Base-by-base conservation (phyloP, 176 grass and related monocot genomes). In the Aegilops sharonensis region DNA sequence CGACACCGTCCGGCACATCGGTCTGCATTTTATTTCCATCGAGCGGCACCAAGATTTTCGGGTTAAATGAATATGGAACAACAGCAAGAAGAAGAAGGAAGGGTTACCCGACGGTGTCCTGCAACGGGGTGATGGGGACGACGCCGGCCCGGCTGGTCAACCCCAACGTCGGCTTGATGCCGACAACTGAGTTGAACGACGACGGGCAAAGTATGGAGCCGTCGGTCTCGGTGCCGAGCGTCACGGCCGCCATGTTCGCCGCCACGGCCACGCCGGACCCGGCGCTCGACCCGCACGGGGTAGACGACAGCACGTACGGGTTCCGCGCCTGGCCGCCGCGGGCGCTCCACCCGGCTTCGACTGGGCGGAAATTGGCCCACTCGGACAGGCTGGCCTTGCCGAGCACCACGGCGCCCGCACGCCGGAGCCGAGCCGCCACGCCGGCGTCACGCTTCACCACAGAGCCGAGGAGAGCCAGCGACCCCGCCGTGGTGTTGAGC, bases 401-500 rank as follows among this genome's bases (percentile, higher is more conserved):
- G 39, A 95, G 79, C 20, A 95, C 31, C 39, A 95, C 73, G 14
- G 84, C 89, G 5, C 94, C 94, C 2, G 89, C 84, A 11, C 31
- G 20, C 21, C 91, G 81, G 77, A 95, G 91, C 47, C 84, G 57
- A 54, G 56, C 21, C 1, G 66, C 91, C 57, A 93, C 94, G 11
- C 94, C 91, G 31, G 93, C 86, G 84, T 93, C 94, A 9, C 87
- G 87, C 12, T 14, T 32, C 39, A 79, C 87, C 5, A 76, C 72
- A 13, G 91, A 89, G 39, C 91, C 91, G 34, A 95, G 86, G 48
- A 95, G 87, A 43, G 94, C 89, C 5, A 95, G 77, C 3, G 94
- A 93, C 20, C 94, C 91, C 23, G 84, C 94, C 21, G 91, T 95
- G 2, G 91, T 91, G 87, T 88, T 95, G 47, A 95, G 88, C 68